Evolutionary conservation across 2,329 filamentous ascomycete species (phyloP), one percentile per base, ranked within the genome.

Genomic region (Madurella mycetomatis): DNA sequence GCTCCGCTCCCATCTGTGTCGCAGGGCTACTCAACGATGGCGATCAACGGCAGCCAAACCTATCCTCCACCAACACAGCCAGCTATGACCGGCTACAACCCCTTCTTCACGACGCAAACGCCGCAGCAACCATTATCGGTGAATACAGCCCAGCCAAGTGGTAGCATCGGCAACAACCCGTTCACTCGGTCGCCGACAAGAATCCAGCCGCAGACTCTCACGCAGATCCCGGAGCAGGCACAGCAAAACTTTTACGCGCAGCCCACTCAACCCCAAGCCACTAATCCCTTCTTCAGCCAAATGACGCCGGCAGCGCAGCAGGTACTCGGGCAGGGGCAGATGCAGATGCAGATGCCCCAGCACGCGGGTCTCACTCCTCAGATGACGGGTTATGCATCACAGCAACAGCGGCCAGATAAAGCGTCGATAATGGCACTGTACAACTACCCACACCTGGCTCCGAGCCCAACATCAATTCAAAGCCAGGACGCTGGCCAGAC

Each of bases 361-460:
- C 60, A 60, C 19, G 43, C 30, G 45, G 52, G 46, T 25, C 30
- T 58, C 4, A 41, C 49, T 1, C 57, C 57, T 1, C 59, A 60
- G 17, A 54, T 55, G 51, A 57, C 54, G 16, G 59, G 55, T 18
- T 60, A 61, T 39, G 25, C 51, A 9, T 46, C 51, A 34, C 57
- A 57, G 39, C 47, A 54, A 8, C 59, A 61, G 41, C 74, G 80
- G 32, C 78, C 84, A 31, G 83, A 90, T 64, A 92, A 88, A 59
- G 82, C 81, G 2, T 86, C 86, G 4, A 92, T 94, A 55, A 76
- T 92, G 68, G 86, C 88, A 5, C 71, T 94, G 11, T 92, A 89
- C 70, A 84, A 82, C 65, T 80, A 85, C 40, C 76, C 60, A 2
- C 62, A 62, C 39, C 50, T 53, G 17, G 42, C 41, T 17, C 49